Conservation (phyloP, 164 flowering plant genomes). For the Paratinospora sagittata region DNA sequence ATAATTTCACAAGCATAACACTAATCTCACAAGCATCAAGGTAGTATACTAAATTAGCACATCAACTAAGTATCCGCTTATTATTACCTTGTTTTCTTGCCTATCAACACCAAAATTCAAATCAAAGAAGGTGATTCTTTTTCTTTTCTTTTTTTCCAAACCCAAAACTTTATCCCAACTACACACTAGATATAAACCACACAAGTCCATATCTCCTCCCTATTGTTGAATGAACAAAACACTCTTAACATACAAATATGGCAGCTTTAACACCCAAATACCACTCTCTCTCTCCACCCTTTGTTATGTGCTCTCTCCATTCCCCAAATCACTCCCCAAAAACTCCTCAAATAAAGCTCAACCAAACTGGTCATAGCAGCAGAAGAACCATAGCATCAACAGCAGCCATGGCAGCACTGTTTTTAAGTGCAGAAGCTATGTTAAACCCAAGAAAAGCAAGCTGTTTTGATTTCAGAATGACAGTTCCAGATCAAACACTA, state of each 20-base stretch:
- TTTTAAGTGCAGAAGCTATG: constrained; percentile 16
- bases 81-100: too few relatives aligned
- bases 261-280: background rate
- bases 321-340: background rate
- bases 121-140: too few relatives aligned
- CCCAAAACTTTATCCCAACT: background rate
- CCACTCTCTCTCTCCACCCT: background rate
- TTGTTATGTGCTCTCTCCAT: background rate
- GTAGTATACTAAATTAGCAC: too few relatives aligned
- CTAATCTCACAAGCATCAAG: too few relatives aligned
- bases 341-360: background rate
- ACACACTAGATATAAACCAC: background rate
- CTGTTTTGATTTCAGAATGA: constrained; percentile 45
- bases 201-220: background rate
- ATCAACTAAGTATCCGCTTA: too few relatives aligned
- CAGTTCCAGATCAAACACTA: constrained; percentile 52
- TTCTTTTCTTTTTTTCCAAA: too few relatives aligned
- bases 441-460: constrained; percentile 14
- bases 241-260: background rate
- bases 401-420: constrained; percentile 1
- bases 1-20: too few relatives aligned
- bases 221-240: background rate
- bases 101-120: too few relatives aligned
- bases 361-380: background rate
- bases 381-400: constrained; percentile 4